A percentile compares a stretch with the other conserved stretches of the same genome.
phyloP scores from a whole-genome alignment of 75 land plant species.

The Ceratopteris richardii region DNA sequence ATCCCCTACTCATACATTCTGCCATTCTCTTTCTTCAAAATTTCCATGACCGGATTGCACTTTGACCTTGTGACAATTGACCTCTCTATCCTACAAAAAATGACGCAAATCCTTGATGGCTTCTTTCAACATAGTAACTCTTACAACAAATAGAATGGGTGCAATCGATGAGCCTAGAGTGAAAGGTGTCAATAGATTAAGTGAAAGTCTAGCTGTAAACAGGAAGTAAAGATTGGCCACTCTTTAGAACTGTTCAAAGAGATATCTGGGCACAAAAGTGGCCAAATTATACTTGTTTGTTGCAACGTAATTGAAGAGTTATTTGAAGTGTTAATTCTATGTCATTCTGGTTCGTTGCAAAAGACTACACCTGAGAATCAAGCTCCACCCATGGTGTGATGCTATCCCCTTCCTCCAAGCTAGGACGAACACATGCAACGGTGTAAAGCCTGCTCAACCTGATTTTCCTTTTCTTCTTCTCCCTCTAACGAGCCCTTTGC shows the following conservation, averaged over 20 bases:
- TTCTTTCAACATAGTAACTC: conserved; percentile 79
- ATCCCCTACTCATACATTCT: conserved; percentile 63
- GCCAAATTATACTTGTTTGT: conserved; percentile 76
- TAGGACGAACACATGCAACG: conserved; percentile 37
- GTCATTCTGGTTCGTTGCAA: conserved; percentile 58
- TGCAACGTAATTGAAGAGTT: conserved; percentile 53
- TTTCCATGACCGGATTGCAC: conserved; percentile 48
- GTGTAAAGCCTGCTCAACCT: conserved; percentile 58
- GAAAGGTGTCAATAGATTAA: conserved; percentile 52
- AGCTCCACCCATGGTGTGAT: conserved; percentile 23
- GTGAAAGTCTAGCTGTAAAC: conserved; percentile 51
- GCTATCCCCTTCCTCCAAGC: conserved; percentile 12
- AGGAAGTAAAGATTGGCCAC: conserved; percentile 92
- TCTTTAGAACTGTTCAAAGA: conserved; percentile 85
- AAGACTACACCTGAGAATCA: conserved; percentile 66
- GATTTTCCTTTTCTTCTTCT: conserved; percentile 36
- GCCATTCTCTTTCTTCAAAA: conserved; percentile 50
- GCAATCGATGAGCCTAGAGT: conserved; percentile 49
- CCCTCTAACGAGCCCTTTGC: background rate
- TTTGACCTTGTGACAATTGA: conserved; percentile 42
- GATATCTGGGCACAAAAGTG: conserved; percentile 73
- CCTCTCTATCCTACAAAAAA: conserved; percentile 60
- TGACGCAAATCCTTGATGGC: conserved; percentile 92
- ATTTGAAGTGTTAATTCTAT: conserved; percentile 52
- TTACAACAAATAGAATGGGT: conserved; percentile 79